These are phyloP conservation scores for Wickerhamiella occidentalis DNA, from an alignment of 805 yeast genomes.

Conservation along the genomic window DNA sequence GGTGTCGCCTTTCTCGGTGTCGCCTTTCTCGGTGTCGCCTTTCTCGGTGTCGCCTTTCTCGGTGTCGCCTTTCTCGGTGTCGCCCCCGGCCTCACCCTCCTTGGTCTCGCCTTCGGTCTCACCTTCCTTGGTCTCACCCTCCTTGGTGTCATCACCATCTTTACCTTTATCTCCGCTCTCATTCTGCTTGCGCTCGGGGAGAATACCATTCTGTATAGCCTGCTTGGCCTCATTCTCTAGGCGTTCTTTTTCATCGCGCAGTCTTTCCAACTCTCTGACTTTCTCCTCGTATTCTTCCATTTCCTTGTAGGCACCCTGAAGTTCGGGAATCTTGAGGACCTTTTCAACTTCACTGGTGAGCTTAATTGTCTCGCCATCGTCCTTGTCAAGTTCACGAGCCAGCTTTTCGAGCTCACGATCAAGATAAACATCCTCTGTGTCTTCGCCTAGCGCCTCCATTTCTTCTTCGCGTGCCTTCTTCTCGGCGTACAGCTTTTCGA, in stretches of 20 bases:
- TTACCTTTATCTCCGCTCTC: not conserved
- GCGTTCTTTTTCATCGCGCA: not conserved
- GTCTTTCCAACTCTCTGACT: not conserved
- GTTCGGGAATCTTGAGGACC: constrained; percentile 19
- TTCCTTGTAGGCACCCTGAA: constrained; percentile 18
- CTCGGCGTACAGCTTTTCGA: constrained; percentile 29
- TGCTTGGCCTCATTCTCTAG: not conserved
- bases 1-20: not conserved
- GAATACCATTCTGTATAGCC: not conserved
- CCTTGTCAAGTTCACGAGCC: constrained; percentile 21
- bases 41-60: too few relatives aligned
- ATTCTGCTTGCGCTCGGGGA: constrained; percentile 3
- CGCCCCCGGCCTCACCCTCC: too few relatives aligned
- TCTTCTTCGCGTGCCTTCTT: constrained; percentile 15
- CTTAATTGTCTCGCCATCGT: constrained; percentile 24
- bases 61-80: too few relatives aligned
- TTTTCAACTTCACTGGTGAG: constrained; percentile 23
- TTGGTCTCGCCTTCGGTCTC: too few relatives aligned
- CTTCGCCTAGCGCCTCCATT: constrained; percentile 18
- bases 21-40: constrained; percentile 15
- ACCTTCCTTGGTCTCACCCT: constrained; percentile 11
- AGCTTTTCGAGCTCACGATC: constrained; percentile 19
- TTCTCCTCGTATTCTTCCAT: constrained; percentile 17
- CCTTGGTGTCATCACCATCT: constrained; percentile 13
- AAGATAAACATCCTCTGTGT: constrained; percentile 21